Base-by-base conservation (phyloP, 2,329 filamentous ascomycete species). In the Microcera coccophila region DNA sequence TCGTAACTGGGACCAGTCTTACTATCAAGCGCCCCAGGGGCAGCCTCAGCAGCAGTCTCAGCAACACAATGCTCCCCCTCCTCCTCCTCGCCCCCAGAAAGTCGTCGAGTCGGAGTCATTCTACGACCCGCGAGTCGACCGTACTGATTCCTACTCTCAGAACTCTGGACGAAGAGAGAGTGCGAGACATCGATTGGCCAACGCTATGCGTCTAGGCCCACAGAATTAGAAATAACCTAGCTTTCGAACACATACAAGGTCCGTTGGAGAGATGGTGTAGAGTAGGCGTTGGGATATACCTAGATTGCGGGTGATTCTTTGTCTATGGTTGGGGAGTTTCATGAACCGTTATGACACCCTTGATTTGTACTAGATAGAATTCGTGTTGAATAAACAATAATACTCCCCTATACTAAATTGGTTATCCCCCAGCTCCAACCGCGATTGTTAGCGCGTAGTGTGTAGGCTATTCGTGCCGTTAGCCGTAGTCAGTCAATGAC, bases 181-280 rank as follows among this genome's bases (percentile, higher is more conserved):
- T 18, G 57, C 62, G 9, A 49, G 64, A 41, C 58, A 65, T 45
- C 55, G 61, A 44, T 45, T 66, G 43, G 62, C 61, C 14, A 59
- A 57, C 36, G 60, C 61, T 4, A 64, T 65, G 62, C 59, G 60
- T 41, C 52, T 61, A 37, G 58, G 56, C 20, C 82, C 87, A 62
- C 89, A 87, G 37, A 44, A 43, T 20, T 47, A 53, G 39, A 53
- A 50, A 17, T 53, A 51, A 38, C 15, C 42, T 7, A 26, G 17
- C 5, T 40, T 26, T 26, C 7, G 22, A 26, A 26, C 7, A 12
- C 7, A 26, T 26, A 26, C 40, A 33, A 20, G 5, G 38, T 33
- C 36, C 42, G 39, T 37, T 35, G 15, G 46, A 44, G 40, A 46
- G 29, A 39, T 41, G 32, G 36, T 21, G 29, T 37, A 36, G 19